A percentile compares a stretch with the other conserved stretches of the same genome.
Conservation (phyloP, 2,329 filamentous ascomycete species). For the Aschersonia sp. region DNA sequence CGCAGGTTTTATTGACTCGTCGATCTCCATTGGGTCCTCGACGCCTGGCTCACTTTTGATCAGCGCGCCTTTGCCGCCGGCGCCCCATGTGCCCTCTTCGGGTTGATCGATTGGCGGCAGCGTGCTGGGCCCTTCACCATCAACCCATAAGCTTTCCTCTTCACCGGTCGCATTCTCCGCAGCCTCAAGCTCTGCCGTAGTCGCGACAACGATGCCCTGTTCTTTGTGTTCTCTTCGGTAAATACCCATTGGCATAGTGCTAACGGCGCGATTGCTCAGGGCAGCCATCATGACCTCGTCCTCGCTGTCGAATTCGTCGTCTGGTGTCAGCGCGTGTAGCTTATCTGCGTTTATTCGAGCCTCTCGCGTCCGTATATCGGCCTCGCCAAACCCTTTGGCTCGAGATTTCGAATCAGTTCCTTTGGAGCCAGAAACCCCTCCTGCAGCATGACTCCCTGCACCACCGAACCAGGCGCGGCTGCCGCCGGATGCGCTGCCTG, state of each 20-base stretch:
- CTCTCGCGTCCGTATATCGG: conserved; percentile 20
- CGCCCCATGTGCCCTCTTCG: conserved; percentile 30
- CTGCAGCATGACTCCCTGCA: conserved; percentile 11
- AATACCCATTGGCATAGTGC: conserved; percentile 40
- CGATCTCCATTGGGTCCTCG: conserved; percentile 27
- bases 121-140: conserved; percentile 15
- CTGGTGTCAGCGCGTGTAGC: conserved; percentile 28
- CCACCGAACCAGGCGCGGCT: conserved; percentile 17
- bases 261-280: conserved; percentile 15
- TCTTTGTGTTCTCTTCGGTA: conserved; percentile 39
- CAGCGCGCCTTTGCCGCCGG: conserved; percentile 18
- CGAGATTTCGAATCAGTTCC: conserved; percentile 17
- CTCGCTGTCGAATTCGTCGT: conserved; percentile 31
- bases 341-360: conserved; percentile 41
- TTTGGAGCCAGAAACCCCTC: conserved; percentile 12
- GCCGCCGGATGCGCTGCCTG: conserved; percentile 5
- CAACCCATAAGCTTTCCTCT: conserved; percentile 31
- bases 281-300: conserved; percentile 25
- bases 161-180: conserved; percentile 31
- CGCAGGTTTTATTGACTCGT: conserved; percentile 13
- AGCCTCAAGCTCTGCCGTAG: conserved; percentile 42
- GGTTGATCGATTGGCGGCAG: conserved; percentile 14
- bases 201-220: conserved; percentile 36
- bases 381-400: conserved; percentile 24
- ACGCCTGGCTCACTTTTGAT: conserved; percentile 31